A percentile compares a stretch with the other conserved stretches of the same genome.
phyloP scores from a whole-genome alignment of 345 rosid genomes.

The Lepidium africanum region DNA sequence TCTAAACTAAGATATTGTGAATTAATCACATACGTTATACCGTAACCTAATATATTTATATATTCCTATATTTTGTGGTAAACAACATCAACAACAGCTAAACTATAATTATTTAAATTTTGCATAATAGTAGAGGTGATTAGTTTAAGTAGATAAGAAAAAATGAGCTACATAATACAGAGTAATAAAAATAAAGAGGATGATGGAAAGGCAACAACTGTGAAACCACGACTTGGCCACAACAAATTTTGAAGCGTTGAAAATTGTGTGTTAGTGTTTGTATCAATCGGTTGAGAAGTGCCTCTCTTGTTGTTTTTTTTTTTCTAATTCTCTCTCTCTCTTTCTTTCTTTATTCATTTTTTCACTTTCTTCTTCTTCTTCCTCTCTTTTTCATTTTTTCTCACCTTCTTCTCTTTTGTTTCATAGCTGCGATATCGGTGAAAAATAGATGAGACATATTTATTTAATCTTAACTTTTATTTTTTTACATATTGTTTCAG shows the following conservation, averaged over 20 bases:
- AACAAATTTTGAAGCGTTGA: slow-evolving; percentile 39
- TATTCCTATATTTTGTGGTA: neutral
- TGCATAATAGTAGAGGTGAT: neutral
- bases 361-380: slow-evolving; percentile 6
- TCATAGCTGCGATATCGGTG: slow-evolving; percentile 16
- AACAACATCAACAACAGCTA: slow-evolving; percentile 11
- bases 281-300: slow-evolving; percentile 56
- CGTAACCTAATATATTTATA: slow-evolving; percentile 14
- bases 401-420: slow-evolving; percentile 11
- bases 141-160: slow-evolving; percentile 33
- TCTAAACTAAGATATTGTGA: slow-evolving; percentile 17
- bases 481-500: neutral
- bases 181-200: neutral
- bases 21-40: slow-evolving; percentile 28
- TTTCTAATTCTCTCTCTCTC: neutral
- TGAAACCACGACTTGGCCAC: slow-evolving; percentile 28
- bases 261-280: slow-evolving; percentile 33
- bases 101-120: too few species aligned
- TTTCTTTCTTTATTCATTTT: neutral
- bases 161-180: neutral
- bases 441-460: neutral
- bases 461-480: neutral
- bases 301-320: slow-evolving; percentile 40
- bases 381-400: neutral
- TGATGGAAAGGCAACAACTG: slow-evolving; percentile 22